phyloP scores from a whole-genome alignment of 2,329 filamentous ascomycete genomes.

The Talaromyces rugulosus region DNA sequence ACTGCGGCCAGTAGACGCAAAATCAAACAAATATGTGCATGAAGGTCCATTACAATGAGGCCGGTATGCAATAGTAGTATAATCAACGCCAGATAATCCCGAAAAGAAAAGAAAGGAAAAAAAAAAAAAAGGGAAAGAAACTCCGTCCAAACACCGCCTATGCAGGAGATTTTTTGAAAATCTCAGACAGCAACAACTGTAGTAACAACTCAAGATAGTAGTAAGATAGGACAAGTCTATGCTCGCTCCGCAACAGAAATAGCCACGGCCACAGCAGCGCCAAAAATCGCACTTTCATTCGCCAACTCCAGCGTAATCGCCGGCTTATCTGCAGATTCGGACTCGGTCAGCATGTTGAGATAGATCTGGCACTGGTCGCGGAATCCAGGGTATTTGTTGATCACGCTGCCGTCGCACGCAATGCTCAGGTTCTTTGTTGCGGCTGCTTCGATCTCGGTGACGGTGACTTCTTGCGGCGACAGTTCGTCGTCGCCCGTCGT shows the following conservation, averaged over 20 bases:
- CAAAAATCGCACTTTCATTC: constrained; percentile 42
- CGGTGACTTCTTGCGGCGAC: constrained; percentile 27
- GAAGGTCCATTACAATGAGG: constrained; percentile 6
- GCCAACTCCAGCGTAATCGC: constrained; percentile 39
- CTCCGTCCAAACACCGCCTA: constrained; percentile 10
- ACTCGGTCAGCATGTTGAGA: constrained; percentile 37
- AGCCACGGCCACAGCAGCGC: constrained; percentile 46
- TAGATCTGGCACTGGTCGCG: constrained; percentile 40
- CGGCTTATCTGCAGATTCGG: constrained; percentile 13
- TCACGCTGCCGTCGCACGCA: constrained; percentile 50
- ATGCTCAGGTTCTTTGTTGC: constrained; percentile 36
- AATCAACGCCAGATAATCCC: not conserved
- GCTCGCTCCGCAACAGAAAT: constrained; percentile 32
- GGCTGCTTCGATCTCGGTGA: constrained; percentile 27
- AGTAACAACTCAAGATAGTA: not conserved
- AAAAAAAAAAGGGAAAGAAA: constrained; percentile 4
- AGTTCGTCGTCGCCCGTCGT: constrained; percentile 12
- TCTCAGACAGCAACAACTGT: not conserved
- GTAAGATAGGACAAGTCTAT: not conserved
- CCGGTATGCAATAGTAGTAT: not conserved
- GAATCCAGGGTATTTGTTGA: constrained; percentile 50
- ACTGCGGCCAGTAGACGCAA: not conserved
- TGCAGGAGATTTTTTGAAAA: constrained; percentile 4
- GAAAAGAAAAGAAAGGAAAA: not conserved
- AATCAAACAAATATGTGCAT: constrained; percentile 7